A percentile compares a stretch with the other conserved stretches of the same genome.
Evolutionary conservation across 2,329 filamentous ascomycete genomes (phyloP).

Genomic region (Penicillium capsulatum): DNA sequence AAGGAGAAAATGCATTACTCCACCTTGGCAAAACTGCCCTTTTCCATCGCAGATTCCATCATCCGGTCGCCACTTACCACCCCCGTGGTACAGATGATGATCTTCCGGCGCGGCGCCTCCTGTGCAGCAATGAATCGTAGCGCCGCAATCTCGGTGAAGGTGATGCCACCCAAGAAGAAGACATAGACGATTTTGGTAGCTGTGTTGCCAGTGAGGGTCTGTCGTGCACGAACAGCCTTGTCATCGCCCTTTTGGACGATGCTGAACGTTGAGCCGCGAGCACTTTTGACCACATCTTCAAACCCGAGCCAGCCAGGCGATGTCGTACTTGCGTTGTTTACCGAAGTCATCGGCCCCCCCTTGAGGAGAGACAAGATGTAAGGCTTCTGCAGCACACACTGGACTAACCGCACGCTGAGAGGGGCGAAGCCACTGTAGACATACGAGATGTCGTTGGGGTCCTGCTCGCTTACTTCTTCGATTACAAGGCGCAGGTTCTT

Average conservation of each 20-base stretch:
- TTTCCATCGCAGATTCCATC: conserved; percentile 81
- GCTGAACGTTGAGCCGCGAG: conserved; percentile 84
- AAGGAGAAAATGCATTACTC: conserved; percentile 14
- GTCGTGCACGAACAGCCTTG: conserved; percentile 81
- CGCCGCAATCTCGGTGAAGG: conserved; percentile 92
- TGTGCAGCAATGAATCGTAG: conserved; percentile 83
- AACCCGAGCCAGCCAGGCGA: conserved; percentile 88
- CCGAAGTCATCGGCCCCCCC: conserved; percentile 52
- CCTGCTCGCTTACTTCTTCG: conserved; percentile 92
- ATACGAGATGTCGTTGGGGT: conserved; percentile 93
- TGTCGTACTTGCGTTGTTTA: conserved; percentile 52
- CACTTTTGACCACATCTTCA: conserved; percentile 84
- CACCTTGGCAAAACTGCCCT: conserved; percentile 53
- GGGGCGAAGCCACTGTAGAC: conserved; percentile 97
- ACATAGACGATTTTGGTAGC: conserved; percentile 84
- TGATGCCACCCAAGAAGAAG: conserved; percentile 97
- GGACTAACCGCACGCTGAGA: conserved; percentile 82
- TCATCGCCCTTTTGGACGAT: conserved; percentile 89
- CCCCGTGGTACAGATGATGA: conserved; percentile 89
- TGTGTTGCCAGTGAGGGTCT: conserved; percentile 70
- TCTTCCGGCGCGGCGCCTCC: conserved; percentile 73
- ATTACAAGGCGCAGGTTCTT: conserved; percentile 85
- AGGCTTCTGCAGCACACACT: conserved; percentile 88
- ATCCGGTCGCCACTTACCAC: conserved; percentile 85
- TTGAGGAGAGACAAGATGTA: conserved; percentile 68